A percentile compares a stretch with the other conserved stretches of the same genome.
Evolutionary conservation across 2,329 filamentous ascomycete species (phyloP).

Genomic region (Xylaria sp.): DNA sequence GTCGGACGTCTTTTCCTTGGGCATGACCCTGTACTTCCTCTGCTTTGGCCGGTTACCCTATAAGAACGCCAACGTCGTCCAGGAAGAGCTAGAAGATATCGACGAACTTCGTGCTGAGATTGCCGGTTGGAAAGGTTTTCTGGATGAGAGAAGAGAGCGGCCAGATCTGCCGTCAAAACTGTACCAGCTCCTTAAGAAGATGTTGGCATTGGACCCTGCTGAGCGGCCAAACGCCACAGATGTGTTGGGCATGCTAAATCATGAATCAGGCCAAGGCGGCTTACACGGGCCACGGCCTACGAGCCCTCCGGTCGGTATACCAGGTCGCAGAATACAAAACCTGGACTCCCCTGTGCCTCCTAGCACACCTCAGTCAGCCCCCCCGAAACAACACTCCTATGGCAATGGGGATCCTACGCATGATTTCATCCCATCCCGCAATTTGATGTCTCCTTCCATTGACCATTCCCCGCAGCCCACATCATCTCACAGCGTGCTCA

Average conservation of each 20-base stretch:
- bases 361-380: slow-evolving; percentile 56
- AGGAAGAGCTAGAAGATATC: slow-evolving; percentile 92
- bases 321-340: slow-evolving; percentile 57
- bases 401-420: slow-evolving; percentile 27
- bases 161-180: slow-evolving; percentile 85
- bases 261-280: slow-evolving; percentile 60
- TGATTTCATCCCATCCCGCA: slow-evolving; percentile 38
- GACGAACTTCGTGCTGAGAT: slow-evolving; percentile 87
- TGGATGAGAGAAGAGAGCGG: slow-evolving; percentile 74
- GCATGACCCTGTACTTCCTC: slow-evolving; percentile 98
- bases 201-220: slow-evolving; percentile 77
- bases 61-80: slow-evolving; percentile 77
- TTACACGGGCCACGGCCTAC: slow-evolving; percentile 44
- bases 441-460: slow-evolving; percentile 33
- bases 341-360: slow-evolving; percentile 60
- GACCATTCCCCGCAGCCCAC: slow-evolving; percentile 39
- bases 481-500: slow-evolving; percentile 41
- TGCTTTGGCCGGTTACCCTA: slow-evolving; percentile 93
- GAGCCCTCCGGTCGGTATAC: slow-evolving; percentile 48
- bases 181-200: slow-evolving; percentile 80
- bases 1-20: slow-evolving; percentile 96
- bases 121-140: slow-evolving; percentile 83
- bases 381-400: slow-evolving; percentile 32
- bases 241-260: slow-evolving; percentile 78
- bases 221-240: slow-evolving; percentile 85